Evolutionary conservation across 768 basidiomycete genomes (phyloP).

Genomic region (Agaricus subrufescens): DNA sequence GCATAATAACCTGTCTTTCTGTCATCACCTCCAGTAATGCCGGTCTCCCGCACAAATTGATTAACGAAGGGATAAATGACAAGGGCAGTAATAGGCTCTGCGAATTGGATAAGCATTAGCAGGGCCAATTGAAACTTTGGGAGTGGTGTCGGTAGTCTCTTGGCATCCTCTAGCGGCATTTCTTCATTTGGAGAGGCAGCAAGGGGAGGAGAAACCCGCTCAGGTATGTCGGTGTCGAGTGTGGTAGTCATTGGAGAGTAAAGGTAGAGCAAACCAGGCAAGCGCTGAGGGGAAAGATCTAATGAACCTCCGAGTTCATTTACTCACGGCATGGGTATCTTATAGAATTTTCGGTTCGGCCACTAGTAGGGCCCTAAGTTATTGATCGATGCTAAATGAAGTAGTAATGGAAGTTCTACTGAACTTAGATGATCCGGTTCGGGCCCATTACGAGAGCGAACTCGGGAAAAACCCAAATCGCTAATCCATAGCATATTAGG

Average conservation of each 20-base stretch:
- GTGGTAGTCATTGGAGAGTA: neutral
- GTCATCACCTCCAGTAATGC: constrained; percentile 40
- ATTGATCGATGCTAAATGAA: too few relatives aligned
- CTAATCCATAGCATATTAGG: too few relatives aligned
- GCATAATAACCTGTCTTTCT: constrained; percentile 44
- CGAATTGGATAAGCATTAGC: constrained; percentile 33
- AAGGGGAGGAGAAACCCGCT: neutral
- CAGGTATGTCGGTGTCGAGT: neutral
- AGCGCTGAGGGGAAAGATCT: too few relatives aligned
- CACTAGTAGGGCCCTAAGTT: too few relatives aligned
- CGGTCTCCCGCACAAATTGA: constrained; percentile 40
- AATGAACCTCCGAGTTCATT: too few relatives aligned
- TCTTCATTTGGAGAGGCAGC: neutral
- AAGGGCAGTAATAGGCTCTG: constrained; percentile 38
- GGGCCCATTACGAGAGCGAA: too few relatives aligned
- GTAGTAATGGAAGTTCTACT: too few relatives aligned
- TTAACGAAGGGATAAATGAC: constrained; percentile 45
- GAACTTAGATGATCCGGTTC: too few relatives aligned
- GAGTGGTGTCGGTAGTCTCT: constrained; percentile 28
- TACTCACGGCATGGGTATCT: too few relatives aligned
- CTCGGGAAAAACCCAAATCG: too few relatives aligned
- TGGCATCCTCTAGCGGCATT: neutral
- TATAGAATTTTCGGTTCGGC: too few relatives aligned
- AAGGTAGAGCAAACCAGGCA: neutral
- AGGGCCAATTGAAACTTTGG: constrained; percentile 36